phyloP scores from a whole-genome alignment of 805 yeast species.

The Suhomyces sp. region DNA sequence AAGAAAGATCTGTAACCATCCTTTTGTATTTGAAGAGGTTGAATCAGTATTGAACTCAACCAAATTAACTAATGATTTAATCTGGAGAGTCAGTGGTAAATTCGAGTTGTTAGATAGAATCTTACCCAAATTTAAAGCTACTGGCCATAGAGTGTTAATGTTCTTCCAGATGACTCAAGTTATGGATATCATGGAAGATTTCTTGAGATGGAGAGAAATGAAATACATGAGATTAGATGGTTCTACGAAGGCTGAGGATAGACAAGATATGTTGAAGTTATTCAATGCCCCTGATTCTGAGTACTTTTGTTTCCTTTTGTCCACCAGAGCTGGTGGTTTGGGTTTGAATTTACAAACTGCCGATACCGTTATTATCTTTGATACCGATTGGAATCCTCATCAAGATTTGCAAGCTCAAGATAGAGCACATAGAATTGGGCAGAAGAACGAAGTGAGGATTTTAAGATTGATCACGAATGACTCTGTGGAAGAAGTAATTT shows the following conservation, averaged over 20 bases:
- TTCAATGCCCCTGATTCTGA: conserved; percentile 77
- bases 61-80: conserved; percentile 57
- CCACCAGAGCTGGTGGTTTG: conserved; percentile 88
- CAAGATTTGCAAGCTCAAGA: conserved; percentile 91
- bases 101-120: conserved; percentile 75
- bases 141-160: conserved; percentile 76
- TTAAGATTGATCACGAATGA: conserved; percentile 76
- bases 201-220: conserved; percentile 60
- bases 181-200: conserved; percentile 89
- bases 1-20: conserved; percentile 83
- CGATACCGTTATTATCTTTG: conserved; percentile 81
- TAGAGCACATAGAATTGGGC: conserved; percentile 88
- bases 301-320: conserved; percentile 72
- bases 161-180: conserved; percentile 89
- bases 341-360: conserved; percentile 86
- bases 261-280: conserved; percentile 67
- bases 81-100: conserved; percentile 79
- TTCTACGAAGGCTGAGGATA: conserved; percentile 78
- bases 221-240: conserved; percentile 80
- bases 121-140: conserved; percentile 67
- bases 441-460: conserved; percentile 81
- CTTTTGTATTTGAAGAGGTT: conserved; percentile 81
- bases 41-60: conserved; percentile 67
- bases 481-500: conserved; percentile 78
- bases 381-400: conserved; percentile 90